Evolutionary conservation across 1,139 yeast genomes (phyloP).

Genomic region (Zygosaccharomyces sapae): DNA sequence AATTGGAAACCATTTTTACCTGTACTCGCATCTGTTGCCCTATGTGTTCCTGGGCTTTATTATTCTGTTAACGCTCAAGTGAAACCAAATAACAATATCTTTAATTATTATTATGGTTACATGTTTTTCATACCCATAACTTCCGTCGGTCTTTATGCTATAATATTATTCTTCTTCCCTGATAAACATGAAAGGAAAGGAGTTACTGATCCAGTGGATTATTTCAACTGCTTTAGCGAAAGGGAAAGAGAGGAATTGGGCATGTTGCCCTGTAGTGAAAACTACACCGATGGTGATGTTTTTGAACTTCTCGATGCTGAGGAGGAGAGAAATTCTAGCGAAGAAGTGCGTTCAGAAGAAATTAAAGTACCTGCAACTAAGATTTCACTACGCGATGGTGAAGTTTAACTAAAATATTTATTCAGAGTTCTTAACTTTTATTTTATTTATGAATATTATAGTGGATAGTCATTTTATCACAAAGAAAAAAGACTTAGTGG

Average conservation of each 20-base stretch:
- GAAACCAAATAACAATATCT: slow-evolving; percentile 32
- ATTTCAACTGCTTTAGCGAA: slow-evolving; percentile 24
- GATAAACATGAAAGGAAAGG: slow-evolving; percentile 18
- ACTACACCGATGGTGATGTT: slow-evolving; percentile 5
- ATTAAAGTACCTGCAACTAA: not conserved
- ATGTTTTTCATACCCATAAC: slow-evolving; percentile 20
- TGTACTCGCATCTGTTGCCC: slow-evolving; percentile 29
- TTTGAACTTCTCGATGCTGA: slow-evolving; percentile 9
- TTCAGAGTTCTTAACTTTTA: not conserved
- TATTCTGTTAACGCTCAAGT: slow-evolving; percentile 36
- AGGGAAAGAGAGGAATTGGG: slow-evolving; percentile 20
- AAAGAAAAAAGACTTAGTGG: too few species aligned
- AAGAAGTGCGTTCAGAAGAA: not conserved
- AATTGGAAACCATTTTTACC: slow-evolving; percentile 35
- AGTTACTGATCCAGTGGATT: slow-evolving; percentile 23
- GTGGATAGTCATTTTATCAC: too few species aligned
- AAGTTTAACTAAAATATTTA: too few species aligned
- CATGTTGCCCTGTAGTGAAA: slow-evolving; percentile 14
- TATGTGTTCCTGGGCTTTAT: slow-evolving; percentile 26
- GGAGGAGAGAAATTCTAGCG: too few species aligned
- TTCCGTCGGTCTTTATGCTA: slow-evolving; percentile 12
- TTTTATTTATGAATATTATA: slow-evolving; percentile 3
- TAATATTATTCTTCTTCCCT: slow-evolving; percentile 14
- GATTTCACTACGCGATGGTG: not conserved
- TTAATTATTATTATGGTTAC: slow-evolving; percentile 35